Base-by-base conservation (phyloP, 2,329 filamentous ascomycete genomes). In the Alternaria ventricosa region DNA sequence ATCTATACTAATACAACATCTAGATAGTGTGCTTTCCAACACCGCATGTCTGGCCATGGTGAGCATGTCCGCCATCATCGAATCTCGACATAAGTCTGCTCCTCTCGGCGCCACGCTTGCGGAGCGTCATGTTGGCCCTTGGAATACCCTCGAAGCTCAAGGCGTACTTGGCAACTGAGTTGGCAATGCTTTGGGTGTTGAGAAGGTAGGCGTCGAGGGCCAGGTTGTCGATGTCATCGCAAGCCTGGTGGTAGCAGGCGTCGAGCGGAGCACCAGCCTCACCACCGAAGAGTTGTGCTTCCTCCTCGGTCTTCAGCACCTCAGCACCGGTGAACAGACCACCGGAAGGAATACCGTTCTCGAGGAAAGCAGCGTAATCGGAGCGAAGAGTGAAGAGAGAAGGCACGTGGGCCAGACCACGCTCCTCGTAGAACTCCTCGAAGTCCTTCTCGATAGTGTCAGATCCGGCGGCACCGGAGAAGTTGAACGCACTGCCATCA, bases 261-360 rank as follows among this genome's bases (percentile, higher is more conserved):
- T 82, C 80, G 13, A 79, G 75, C 3, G 77, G 71, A 5, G 75
- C 66, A n/a, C 80, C 80, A 0, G 78, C 79, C 50, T 72, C 61
- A 53, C 80, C 80, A 20, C 80, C 80, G 51, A 80, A 81, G 6
- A 79, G 65, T 43, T 60, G 65, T 5, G 74, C 76, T 56, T 81
- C 77, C 57, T 78, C 77, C 18, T 65, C 72, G 1, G 79, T 82
- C 71, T 82, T 82, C 66, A 80, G 68, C 12, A 73, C 75, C 46
- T 82, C 80, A 15, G 80, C 80, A 13, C 81, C 81, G 3, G 80
- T 82, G 66, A 80, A 80, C 12, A 80, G 73, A 25, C 80, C 80
- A 20, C 80, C 80, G 0, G 77, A 76, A 3, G 80, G 76, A 33
- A 81, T 79, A 30, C 79, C 80, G 60, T 77, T 79, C 55, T 78